Conservation (phyloP, 768 basidiomycete genomes). For the Lentinula raphanica region DNA sequence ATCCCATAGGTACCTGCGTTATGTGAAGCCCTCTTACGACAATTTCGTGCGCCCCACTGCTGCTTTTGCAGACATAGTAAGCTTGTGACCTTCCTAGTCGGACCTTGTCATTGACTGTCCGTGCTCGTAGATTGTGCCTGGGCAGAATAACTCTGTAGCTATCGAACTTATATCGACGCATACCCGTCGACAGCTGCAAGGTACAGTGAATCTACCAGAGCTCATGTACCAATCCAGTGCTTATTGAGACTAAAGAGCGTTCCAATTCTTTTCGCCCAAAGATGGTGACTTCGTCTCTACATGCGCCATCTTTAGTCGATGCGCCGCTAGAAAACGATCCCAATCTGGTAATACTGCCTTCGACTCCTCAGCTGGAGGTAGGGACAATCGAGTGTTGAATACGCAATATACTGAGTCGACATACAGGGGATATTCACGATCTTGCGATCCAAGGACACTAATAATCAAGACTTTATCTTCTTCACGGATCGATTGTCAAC, state of each 20-base stretch:
- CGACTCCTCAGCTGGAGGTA: conserved; percentile 80
- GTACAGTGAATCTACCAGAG: not conserved
- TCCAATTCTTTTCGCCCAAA: conserved; percentile 47
- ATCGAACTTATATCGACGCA: conserved; percentile 93
- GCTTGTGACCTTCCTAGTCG: conserved; percentile 12
- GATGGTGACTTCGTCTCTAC: not conserved
- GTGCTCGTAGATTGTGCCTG: conserved; percentile 83
- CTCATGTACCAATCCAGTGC: not conserved
- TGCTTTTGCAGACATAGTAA: conserved; percentile 83
- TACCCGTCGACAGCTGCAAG: conserved; percentile 76
- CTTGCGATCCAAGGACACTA: conserved; percentile 65
- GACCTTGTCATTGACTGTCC: not conserved
- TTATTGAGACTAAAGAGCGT: conserved; percentile 46
- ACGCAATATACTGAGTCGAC: not conserved
- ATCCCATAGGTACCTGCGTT: conserved; percentile 72
- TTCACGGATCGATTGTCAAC: conserved; percentile 86
- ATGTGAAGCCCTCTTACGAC: conserved; percentile 93
- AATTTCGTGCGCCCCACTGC: conserved; percentile 89
- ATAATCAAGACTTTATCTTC: conserved; percentile 86
- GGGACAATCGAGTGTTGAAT: conserved; percentile 6
- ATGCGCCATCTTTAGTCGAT: conserved; percentile 7
- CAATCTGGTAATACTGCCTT: conserved; percentile 62
- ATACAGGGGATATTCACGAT: conserved; percentile 85
- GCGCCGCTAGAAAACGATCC: conserved; percentile 39
- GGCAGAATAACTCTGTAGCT: conserved; percentile 81